phyloP scores from a whole-genome alignment of 495 filamentous ascomycete genomes.

The Xylaria sp. region DNA sequence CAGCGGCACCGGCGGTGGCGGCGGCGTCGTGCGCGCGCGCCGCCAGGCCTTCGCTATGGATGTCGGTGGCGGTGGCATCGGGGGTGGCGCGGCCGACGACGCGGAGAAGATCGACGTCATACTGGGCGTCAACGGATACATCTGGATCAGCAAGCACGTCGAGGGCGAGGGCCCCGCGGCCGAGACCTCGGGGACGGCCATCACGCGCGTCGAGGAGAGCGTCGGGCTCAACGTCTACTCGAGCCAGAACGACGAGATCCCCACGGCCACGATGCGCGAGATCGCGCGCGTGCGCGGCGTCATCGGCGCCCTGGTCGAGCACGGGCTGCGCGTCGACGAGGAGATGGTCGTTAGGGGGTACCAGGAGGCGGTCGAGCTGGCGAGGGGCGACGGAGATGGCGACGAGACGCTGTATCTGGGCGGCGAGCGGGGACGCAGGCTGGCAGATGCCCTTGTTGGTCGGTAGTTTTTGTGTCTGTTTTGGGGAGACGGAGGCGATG shows the following conservation, averaged over 20 bases:
- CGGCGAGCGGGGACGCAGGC: constrained; percentile 68
- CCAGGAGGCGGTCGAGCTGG: constrained; percentile 75
- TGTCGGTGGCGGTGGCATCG: too few species aligned
- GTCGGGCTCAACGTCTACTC: constrained; percentile 76
- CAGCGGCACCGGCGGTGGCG: constrained; percentile 77
- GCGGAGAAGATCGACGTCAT: constrained; percentile 83
- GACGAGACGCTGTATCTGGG: constrained; percentile 69
- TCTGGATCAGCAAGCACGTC: constrained; percentile 87
- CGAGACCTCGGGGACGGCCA: constrained; percentile 52
- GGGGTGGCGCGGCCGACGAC: constrained; percentile 64
- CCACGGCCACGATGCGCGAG: constrained; percentile 77
- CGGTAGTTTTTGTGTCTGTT: constrained; percentile 23
- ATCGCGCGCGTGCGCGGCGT: constrained; percentile 83
- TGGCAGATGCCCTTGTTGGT: constrained; percentile 66
- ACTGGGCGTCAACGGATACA: constrained; percentile 93
- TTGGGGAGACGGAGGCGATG: background rate
- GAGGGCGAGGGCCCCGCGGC: constrained; percentile 54
- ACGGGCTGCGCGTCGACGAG: constrained; percentile 87
- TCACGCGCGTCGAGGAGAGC: constrained; percentile 85
- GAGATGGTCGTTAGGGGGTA: constrained; percentile 87
- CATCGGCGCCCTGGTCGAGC: constrained; percentile 79
- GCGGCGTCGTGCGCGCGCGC: constrained; percentile 79
- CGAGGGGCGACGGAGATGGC: constrained; percentile 61
- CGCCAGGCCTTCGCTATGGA: constrained; percentile 86
- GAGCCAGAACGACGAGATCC: constrained; percentile 87